Percentiles rank a stretch among this genome's conserved stretches.
These are phyloP conservation scores for Gleditsia sinensis DNA, from an alignment of 306 rosid species.

Conservation along the genomic window DNA sequence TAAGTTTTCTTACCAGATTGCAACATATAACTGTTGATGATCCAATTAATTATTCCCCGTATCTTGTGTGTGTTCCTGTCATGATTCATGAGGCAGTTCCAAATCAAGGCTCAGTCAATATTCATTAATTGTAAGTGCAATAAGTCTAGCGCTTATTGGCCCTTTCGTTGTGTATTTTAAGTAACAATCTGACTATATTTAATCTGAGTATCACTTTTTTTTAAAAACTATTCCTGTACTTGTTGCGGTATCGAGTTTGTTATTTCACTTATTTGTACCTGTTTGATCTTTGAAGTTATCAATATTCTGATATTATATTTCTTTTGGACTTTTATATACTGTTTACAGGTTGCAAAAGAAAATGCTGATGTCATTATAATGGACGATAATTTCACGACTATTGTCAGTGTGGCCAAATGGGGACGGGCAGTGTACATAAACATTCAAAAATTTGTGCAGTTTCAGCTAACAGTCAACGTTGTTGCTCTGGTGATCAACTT, in stretches of 20 bases:
- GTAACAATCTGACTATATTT: not conserved
- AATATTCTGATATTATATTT: conserved; percentile 1
- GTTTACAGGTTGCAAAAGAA: conserved; percentile 90
- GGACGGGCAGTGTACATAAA: conserved; percentile 96
- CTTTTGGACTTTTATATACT: conserved; percentile 27
- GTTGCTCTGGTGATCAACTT: conserved; percentile 90
- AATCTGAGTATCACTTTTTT: not conserved
- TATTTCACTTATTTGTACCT: not conserved
- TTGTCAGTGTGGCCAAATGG: conserved; percentile 87
- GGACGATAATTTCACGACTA: conserved; percentile 88
- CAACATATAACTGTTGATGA: not conserved
- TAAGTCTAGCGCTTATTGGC: not conserved
- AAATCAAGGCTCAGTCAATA: not conserved
- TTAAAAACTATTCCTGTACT: not conserved
- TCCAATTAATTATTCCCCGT: too few relatives aligned
- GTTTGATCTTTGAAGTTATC: conserved; percentile 19
- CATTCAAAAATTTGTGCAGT: conserved; percentile 96
- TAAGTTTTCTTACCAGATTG: not conserved
- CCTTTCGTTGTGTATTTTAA: not conserved
- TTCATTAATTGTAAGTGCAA: not conserved
- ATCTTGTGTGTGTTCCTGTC: too few relatives aligned
- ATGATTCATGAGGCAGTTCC: not conserved
- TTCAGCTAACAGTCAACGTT: conserved; percentile 90
- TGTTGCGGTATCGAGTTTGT: not conserved
- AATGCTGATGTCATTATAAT: conserved; percentile 87